phyloP scores from a whole-genome alignment of 177 flowering plant species.

The Vitis hybrid region DNA sequence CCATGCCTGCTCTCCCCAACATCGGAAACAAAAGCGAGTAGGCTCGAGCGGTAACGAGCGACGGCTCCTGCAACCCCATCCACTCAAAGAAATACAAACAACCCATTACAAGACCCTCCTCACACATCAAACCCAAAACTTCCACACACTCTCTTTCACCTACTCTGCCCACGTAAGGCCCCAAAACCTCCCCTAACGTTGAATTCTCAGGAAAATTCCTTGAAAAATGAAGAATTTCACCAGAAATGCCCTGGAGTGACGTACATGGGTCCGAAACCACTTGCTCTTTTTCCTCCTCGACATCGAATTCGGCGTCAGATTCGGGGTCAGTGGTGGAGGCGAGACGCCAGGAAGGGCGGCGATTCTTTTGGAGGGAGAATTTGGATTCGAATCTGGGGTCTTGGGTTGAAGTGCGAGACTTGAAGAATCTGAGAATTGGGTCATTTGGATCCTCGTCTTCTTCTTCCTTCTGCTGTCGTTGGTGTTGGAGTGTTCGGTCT shows the following conservation, averaged over 20 bases:
- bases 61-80: conserved; percentile 81
- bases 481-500: conserved; percentile 2
- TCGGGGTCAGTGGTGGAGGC: conserved; percentile 19
- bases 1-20: conserved; percentile 66
- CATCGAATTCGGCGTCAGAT: conserved; percentile 4
- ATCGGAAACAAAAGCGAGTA: conserved; percentile 63
- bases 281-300: conserved; percentile 16
- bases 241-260: conserved; percentile 37
- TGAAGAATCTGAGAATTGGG: conserved; percentile 69
- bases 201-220: conserved; percentile 54
- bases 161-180: conserved; percentile 45
- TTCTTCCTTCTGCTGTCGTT: conserved; percentile 12
- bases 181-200: conserved; percentile 70
- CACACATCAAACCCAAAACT: conserved; percentile 52
- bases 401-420: conserved; percentile 46
- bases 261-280: conserved; percentile 11
- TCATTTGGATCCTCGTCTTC: conserved; percentile 30
- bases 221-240: conserved; percentile 58
- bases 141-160: conserved; percentile 55
- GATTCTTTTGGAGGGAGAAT: conserved; percentile 51
- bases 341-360: conserved; percentile 67
- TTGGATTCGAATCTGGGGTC: conserved; percentile 54
- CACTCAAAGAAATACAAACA: conserved; percentile 86
- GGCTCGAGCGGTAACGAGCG: conserved; percentile 61
- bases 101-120: conserved; percentile 49